Evolutionary conservation across 805 yeast species (phyloP).

Genomic region (Ogataea philodendri): DNA sequence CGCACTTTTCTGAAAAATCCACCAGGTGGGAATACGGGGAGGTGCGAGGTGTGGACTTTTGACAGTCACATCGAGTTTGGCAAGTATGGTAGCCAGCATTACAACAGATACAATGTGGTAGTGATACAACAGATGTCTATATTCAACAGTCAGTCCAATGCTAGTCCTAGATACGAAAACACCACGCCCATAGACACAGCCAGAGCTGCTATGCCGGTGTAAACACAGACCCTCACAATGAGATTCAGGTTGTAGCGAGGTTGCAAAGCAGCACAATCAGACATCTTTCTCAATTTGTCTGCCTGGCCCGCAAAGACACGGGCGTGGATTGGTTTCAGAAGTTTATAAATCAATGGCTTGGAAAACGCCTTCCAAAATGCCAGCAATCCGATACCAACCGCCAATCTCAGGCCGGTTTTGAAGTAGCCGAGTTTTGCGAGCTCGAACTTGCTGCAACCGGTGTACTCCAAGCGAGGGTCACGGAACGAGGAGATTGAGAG

Average conservation of each 20-base stretch:
- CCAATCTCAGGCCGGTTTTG: slow-evolving; percentile 45
- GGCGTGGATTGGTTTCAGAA: slow-evolving; percentile 58
- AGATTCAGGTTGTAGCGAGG: slow-evolving; percentile 74
- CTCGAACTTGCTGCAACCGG: slow-evolving; percentile 41
- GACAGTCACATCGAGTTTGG: slow-evolving; percentile 17
- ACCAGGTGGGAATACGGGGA: slow-evolving; percentile 1
- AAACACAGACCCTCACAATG: slow-evolving; percentile 71
- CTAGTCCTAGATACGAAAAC: slow-evolving; percentile 21
- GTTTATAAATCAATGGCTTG: slow-evolving; percentile 59
- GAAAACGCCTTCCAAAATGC: slow-evolving; percentile 71
- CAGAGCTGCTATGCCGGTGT: slow-evolving; percentile 71
- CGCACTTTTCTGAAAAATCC: slow-evolving; percentile 2
- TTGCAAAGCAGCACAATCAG: slow-evolving; percentile 47
- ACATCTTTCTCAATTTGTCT: slow-evolving; percentile 8
- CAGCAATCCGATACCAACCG: slow-evolving; percentile 61
- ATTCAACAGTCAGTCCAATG: slow-evolving; percentile 7
- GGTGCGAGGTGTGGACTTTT: slow-evolving; percentile 18
- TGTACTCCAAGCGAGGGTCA: slow-evolving; percentile 9
- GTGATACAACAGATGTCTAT: too few species aligned
- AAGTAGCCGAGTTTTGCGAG: slow-evolving; percentile 42
- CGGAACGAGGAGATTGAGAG: slow-evolving; percentile 26
- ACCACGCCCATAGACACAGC: slow-evolving; percentile 37
- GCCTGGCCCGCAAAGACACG: slow-evolving; percentile 7
- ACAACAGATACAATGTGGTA: too few species aligned
- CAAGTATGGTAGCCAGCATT: not conserved